phyloP scores from a whole-genome alignment of 139 green algal genomes.

The Tetradesmus lagerheimii region DNA sequence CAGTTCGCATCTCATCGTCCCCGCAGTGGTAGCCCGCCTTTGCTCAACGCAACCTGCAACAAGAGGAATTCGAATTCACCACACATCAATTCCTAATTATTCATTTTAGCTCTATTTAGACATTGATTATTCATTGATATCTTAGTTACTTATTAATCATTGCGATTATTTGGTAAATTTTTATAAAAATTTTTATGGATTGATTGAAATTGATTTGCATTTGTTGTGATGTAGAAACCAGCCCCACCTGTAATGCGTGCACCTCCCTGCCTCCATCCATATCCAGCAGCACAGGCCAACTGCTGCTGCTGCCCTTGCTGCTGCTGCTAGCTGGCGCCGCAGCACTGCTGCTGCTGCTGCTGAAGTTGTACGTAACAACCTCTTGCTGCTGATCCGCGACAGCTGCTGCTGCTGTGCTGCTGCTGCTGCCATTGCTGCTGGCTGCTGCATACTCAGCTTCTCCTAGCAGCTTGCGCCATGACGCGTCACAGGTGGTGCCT shows the following conservation, averaged over 20 bases:
- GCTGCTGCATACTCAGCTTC: background rate
- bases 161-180: no score
- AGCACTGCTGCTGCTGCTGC: background rate
- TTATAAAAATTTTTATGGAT: no score
- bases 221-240: no score
- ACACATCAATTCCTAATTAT: no score
- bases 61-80: no score
- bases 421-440: slow-evolving; percentile 8
- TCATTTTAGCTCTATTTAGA: no score
- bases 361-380: slow-evolving; percentile 19
- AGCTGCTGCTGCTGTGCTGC: slow-evolving; percentile 1
- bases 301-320: slow-evolving; percentile 11
- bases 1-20: no score
- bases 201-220: no score
- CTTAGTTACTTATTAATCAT: no score
- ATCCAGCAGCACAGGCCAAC: slow-evolving; percentile 61
- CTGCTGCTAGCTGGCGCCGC: background rate
- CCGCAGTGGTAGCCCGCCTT: background rate
- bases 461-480: background rate
- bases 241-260: slow-evolving; percentile 59
- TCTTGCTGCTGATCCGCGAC: background rate
- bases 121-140: no score
- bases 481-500: background rate
- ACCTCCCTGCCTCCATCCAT: slow-evolving; percentile 46
- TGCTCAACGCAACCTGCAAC: no score